phyloP scores from a whole-genome alignment of 306 rosid species.

The Fragaria vesca region DNA sequence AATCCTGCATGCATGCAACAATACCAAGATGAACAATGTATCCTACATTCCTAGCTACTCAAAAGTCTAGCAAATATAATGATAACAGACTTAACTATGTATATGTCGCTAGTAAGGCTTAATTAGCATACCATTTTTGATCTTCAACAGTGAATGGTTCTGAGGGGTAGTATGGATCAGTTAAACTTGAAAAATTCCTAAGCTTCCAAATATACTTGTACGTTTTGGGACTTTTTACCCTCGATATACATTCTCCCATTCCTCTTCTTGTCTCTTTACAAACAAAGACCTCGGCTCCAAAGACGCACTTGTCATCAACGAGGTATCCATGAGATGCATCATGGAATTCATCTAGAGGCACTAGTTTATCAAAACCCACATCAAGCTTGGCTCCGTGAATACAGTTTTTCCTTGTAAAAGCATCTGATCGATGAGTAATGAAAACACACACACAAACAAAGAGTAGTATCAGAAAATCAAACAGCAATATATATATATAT shows the following conservation, averaged over 20 bases:
- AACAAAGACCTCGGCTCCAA: neutral
- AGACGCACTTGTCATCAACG: neutral
- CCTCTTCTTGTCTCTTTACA: neutral
- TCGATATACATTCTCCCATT: neutral
- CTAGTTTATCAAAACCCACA: neutral
- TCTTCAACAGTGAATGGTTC: neutral
- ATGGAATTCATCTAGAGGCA: neutral
- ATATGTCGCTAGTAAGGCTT: no score
- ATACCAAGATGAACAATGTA: neutral
- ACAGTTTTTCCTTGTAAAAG: neutral
- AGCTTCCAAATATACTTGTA: neutral
- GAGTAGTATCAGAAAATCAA: no score
- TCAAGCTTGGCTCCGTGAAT: neutral
- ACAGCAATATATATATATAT: no score
- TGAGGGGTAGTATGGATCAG: neutral
- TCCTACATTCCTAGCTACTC: no score
- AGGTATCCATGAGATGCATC: neutral
- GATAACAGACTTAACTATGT: no score
- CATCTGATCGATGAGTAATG: neutral
- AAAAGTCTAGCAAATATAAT: no score
- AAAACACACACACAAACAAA: no score
- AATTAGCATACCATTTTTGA: neutral
- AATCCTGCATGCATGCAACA: neutral
- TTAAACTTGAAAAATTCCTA: no score
- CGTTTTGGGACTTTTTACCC: neutral